Evolutionary conservation across 768 basidiomycete genomes (phyloP), one percentile per base, ranked within the genome.

Genomic region (Panellus pusillus): DNA sequence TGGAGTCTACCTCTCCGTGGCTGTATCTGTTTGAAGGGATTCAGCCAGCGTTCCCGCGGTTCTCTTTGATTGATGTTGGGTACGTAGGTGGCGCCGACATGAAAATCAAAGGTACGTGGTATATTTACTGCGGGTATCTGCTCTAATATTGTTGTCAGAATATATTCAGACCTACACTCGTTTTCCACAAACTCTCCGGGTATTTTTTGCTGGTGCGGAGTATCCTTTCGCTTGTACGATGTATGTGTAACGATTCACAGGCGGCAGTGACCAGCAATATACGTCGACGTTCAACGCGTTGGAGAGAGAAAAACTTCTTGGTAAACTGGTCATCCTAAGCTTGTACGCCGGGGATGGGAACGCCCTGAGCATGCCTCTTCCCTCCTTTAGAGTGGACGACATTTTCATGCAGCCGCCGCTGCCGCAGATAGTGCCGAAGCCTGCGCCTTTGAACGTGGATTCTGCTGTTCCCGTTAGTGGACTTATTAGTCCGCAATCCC

Each of bases 41-140:
- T 92, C 60, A 87, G 83, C 54, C 83, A 87, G 64, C 77, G 86
- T 7, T 88, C 86, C 83, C 87, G 13, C 79, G 87, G 39, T 91
- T 91, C 69, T 72, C 75, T 31, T 67, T 84, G 57, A 79, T 89
- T 47, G 90, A 91, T 66, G 84, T 84, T 42, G 87, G 88, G 20
- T 74, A 76, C 48, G 76, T 77, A 50, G 82, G 79, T 57, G 86
- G 88, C 41, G 76, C 77, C 6, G 84, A 84, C 64, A 71, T 74
- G 19, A 92, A 91, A 68, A 83, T 92, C 53, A 81, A 80, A 75
- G 90, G 90, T 87, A 39, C 39, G 27, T 19, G 5, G 28, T 47
- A 41, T 36, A 29, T 52, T 36, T n/a, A 13, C 11, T 47, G 27
- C 24, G 12, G 40, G 39, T 28, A 36, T 19, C 18, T 24, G 39